Conservation (phyloP, 305 asterid species). For the Fraxinus velutina region DNA sequence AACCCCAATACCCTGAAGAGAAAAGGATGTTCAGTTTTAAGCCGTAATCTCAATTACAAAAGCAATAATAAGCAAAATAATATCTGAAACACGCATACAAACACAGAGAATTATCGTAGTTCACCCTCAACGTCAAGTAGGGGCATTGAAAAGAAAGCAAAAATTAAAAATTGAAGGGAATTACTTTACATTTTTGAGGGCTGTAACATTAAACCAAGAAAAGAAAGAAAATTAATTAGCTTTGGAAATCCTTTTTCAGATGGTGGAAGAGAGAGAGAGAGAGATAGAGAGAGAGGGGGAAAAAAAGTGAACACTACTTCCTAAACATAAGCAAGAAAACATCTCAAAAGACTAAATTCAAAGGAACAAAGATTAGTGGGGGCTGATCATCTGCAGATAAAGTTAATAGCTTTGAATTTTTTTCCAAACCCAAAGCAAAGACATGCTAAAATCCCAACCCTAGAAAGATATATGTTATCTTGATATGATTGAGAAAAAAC, state of each 20-base stretch:
- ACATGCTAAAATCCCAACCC: slow-evolving; percentile 13
- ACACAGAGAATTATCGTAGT: background rate
- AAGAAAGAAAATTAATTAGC: background rate
- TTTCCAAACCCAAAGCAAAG: slow-evolving; percentile 13
- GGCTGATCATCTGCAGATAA: slow-evolving; percentile 5
- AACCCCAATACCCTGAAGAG: slow-evolving; percentile 32
- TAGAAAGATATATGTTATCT: slow-evolving; percentile 24
- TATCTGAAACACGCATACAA: background rate
- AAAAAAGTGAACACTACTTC: background rate
- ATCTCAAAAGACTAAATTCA: slow-evolving; percentile 1
- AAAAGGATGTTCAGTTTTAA: background rate
- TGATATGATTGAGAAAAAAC: slow-evolving; percentile 33
- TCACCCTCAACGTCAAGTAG: background rate
- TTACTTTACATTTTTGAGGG: background rate
- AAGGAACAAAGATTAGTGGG: slow-evolving; percentile 3
- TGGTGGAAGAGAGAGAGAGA: background rate
- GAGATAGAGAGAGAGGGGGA: too few species aligned
- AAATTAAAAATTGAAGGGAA: background rate
- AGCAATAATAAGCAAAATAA: background rate
- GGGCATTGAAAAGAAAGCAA: background rate
- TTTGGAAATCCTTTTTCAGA: background rate
- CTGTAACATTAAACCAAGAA: background rate
- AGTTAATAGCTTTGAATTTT: background rate
- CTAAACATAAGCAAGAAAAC: background rate
- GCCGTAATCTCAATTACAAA: background rate